Evolutionary conservation across 176 grass and related monocot species (phyloP), one percentile per base, ranked within the genome.

Genomic region (Hordeum vulgare): DNA sequence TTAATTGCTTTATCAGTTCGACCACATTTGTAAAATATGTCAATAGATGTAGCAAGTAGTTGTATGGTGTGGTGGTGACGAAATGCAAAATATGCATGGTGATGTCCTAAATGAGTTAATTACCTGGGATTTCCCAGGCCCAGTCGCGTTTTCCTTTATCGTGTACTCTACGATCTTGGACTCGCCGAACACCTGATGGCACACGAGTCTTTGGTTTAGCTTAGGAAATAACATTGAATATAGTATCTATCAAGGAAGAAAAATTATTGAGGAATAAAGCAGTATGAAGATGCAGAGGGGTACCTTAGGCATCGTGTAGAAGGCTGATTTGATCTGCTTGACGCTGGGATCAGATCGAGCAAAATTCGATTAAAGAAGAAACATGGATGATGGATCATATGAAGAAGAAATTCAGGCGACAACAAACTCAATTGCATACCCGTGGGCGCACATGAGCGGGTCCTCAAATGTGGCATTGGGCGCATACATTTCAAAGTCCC

Each of bases 251-350:
- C 0, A 9, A 54, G 37, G 21, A 21, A 9, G 2, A 18, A 9
- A 21, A 54, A 21, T 21, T 21, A 54, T 21, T 7, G 0, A 54
- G 20, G 51, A 8, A 54, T 9, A 56, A 56, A 56, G 18, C 51
- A 56, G n/a, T 8, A 8, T 21, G 15, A 21, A 56, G 18, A 2
- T 54, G 49, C 49, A 54, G 20, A 8, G 8, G 18, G 8, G 18
- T 79, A 88, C 87, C 87, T 80, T 89, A 5, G 87, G 87, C 0
- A 89, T 60, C 2, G 76, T 45, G 68, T 89, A 84, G n/a, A 89
- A 89, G 7, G 87, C 58, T 1, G 87, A 84, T 29, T 84, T 89
- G 81, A 89, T 84, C 81, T 89, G 87, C 81, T 89, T 75, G 5
- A 89, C 76, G 26, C 81, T 89, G 64, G 0, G 31, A 18, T 18